Base-by-base conservation (phyloP, 805 yeast genomes). In the Blastobotrys chiropterorum region DNA sequence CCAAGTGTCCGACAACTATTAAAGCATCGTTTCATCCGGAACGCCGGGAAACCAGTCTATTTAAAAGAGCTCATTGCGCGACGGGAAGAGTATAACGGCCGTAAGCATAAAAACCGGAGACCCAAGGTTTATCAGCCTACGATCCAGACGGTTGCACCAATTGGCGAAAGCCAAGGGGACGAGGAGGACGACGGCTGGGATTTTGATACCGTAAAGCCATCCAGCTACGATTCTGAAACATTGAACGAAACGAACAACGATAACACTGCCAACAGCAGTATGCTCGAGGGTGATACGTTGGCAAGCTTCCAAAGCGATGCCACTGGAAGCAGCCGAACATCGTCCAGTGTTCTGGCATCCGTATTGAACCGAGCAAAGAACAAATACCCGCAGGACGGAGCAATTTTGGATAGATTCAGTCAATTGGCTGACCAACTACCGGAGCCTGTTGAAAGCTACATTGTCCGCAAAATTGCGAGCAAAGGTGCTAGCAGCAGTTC, bases 1-100 rank as follows among this genome's bases (percentile, higher is more conserved):
- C 86, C 92, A 0, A 74, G 76, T 14, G 88, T 95, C 0, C 69
- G 70, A 21, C 74, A 70, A 20, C 72, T 92, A 20, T 66, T 88
- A 48, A 78, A 74, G 53, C 95, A 86, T 63, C 75, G 75, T 49
- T 92, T 85, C 59, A 67, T 85, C 15, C 63, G 72, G 31, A 63
- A 65, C 34, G 73, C 76, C 11, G 72, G 75, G 6, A 66, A 67
- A 34, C 70, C 65, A 52, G 56, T 68, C 2, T 60, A 62, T 13
- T 57, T 78, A n/a, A 53, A 59, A 15, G 67, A 64, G 44, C 54
- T 81, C 45, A 71, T 83, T 7, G 66, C 34, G 46, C 50, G 50
- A 4, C 40, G 48, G 21, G 48, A 44, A 5, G 46, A 45, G 20
- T 41, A 42, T 19, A n/a, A n/a, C 15, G 52, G 21, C 40, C 16